These are phyloP conservation scores for Tetrahymena elliotti DNA, from an alignment of 73 alveolate species.

Conservation along the genomic window DNA sequence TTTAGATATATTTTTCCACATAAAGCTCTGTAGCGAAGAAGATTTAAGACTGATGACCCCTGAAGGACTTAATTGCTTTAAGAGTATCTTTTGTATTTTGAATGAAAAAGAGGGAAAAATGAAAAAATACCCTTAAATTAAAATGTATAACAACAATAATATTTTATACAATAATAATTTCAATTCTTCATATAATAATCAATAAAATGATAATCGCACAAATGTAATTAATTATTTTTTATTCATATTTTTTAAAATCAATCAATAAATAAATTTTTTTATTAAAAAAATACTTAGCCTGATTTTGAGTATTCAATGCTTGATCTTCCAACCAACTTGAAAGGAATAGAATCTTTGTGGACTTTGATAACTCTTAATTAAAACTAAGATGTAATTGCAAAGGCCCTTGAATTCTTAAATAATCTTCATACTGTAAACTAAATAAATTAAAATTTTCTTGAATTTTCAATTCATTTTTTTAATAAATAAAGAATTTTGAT, in stretches of 20 bases:
- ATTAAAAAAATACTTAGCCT: neutral
- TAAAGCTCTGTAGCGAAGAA: conserved; percentile 32
- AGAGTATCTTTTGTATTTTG: conserved; percentile 58
- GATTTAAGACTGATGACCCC: conserved; percentile 36
- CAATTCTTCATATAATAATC: neutral
- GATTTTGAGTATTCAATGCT: conserved; percentile 35
- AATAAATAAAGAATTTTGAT: neutral
- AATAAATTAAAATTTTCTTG: neutral
- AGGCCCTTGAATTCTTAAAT: conserved; percentile 45
- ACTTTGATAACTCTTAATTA: conserved; percentile 33
- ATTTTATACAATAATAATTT: neutral
- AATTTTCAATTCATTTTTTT: neutral
- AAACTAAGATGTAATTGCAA: conserved; percentile 21
- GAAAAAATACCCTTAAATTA: neutral
- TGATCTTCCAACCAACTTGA: conserved; percentile 35
- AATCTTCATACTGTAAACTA: conserved; percentile 27
- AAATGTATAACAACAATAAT: neutral
- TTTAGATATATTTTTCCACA: conserved; percentile 53
- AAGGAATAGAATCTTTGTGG: conserved; percentile 55
- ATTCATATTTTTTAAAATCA: neutral
- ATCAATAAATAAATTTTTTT: neutral
- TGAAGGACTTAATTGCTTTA: conserved; percentile 71
- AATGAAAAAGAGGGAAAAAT: conserved; percentile 44
- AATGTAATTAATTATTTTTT: neutral
- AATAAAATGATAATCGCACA: neutral